Percentiles rank a stretch among this genome's conserved stretches.
Conservation (phyloP, 441 rosid genomes). For the Brassica hybrid region DNA sequence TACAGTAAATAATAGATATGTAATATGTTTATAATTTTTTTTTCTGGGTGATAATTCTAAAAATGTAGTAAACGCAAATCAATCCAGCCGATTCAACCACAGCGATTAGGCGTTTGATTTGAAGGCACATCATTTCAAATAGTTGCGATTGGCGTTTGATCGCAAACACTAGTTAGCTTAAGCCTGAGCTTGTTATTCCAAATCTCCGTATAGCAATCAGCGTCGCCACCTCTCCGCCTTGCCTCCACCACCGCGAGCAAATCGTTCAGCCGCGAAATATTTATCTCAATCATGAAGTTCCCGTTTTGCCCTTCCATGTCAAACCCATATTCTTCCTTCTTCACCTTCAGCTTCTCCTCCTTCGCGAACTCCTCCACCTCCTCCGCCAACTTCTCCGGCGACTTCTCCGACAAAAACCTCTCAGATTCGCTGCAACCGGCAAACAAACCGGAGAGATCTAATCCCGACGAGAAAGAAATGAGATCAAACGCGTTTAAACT, state of each 20-base stretch:
- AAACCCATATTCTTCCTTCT: conserved; percentile 62
- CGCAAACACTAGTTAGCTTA: conserved; percentile 38
- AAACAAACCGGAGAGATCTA: conserved; percentile 74
- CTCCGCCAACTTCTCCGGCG: conserved; percentile 62
- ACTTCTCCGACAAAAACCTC: conserved; percentile 54
- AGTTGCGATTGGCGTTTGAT: conserved; percentile 10
- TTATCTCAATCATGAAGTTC: conserved; percentile 46
- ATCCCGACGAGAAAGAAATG: conserved; percentile 82
- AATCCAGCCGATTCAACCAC: conserved; percentile 8
- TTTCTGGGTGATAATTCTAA: conserved; percentile 5
- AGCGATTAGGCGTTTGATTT: conserved; percentile 19
- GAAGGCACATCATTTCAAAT: conserved; percentile 3
- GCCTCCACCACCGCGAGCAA: conserved; percentile 70
- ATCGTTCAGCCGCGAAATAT: conserved; percentile 61
- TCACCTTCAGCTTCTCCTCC: conserved; percentile 57
- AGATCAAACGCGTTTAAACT: conserved; percentile 81
- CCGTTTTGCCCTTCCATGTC: conserved; percentile 70
- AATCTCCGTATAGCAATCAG: conserved; percentile 44
- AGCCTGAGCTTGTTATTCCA: conserved; percentile 66
- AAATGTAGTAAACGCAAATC: conserved; percentile 12
- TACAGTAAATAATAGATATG: conserved; percentile 17
- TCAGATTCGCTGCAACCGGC: conserved; percentile 54
- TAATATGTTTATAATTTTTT: background rate
- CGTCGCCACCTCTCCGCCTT: conserved; percentile 66
- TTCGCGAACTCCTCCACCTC: conserved; percentile 58